phyloP scores from a whole-genome alignment of 345 rosid species.

The Cardamine occulta region DNA sequence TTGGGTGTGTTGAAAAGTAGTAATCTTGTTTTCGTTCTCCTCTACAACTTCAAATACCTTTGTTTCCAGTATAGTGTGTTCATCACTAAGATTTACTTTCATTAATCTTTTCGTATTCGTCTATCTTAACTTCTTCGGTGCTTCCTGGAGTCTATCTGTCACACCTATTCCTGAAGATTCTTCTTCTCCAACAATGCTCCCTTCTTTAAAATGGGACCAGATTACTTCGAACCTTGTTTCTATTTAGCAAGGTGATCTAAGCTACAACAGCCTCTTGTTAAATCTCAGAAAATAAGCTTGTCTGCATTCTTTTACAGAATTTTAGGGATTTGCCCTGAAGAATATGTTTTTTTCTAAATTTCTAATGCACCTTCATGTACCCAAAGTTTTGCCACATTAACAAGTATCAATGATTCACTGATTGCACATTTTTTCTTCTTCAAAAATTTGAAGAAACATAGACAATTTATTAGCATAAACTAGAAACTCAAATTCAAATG shows the following conservation, averaged over 20 bases:
- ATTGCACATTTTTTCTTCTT: neutral
- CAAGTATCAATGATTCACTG: neutral
- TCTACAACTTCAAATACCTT: neutral
- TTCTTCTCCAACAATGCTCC: conserved; percentile 9
- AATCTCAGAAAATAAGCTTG: neutral
- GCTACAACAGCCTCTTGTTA: neutral
- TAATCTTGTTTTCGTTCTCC: no score
- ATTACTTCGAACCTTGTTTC: neutral
- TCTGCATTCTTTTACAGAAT: neutral
- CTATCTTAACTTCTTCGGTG: neutral
- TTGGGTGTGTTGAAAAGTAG: neutral
- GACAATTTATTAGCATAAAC: neutral
- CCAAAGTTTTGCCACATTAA: conserved; percentile 2
- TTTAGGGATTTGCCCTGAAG: neutral
- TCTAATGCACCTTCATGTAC: neutral
- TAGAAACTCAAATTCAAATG: neutral
- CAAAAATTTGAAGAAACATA: neutral
- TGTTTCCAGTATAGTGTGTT: neutral
- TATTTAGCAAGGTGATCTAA: neutral
- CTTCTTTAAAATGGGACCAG: neutral
- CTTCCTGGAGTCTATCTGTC: neutral
- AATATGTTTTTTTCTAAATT: neutral
- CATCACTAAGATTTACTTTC: neutral
- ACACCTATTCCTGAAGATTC: neutral
- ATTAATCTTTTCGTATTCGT: neutral